Percentiles rank a stretch among this genome's conserved stretches.
Conservation (phyloP, 371 early-diverging fungal species). For the Actinomortierella wolfii region DNA sequence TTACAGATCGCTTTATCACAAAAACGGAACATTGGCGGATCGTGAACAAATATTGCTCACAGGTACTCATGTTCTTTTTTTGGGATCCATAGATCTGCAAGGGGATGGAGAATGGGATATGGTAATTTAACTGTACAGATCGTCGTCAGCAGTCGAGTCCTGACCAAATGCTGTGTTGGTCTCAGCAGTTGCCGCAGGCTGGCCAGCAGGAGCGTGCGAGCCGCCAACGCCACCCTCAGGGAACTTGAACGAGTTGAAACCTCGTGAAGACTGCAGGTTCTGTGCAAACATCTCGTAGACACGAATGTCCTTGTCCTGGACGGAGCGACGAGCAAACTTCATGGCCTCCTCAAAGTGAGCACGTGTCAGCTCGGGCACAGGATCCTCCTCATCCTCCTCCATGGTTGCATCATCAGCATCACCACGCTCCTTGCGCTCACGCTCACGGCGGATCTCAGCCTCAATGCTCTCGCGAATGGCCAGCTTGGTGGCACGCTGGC, state of each 20-base stretch:
- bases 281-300: constrained; percentile 99
- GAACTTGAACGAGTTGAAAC: constrained; percentile 94
- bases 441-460: constrained; percentile 80
- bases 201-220: constrained; percentile 22
- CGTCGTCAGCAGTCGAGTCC: constrained; percentile 56
- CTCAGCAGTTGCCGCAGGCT: constrained; percentile 36
- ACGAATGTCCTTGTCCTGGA: constrained; percentile 96
- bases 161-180: constrained; percentile 52
- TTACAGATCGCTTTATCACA: constrained; percentile 1
- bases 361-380: constrained; percentile 90
- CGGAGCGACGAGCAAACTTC: constrained; percentile 96
- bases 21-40: constrained; percentile 1
- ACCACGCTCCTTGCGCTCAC: constrained; percentile 72
- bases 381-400: constrained; percentile 85
- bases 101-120: not conserved
- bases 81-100: not conserved
- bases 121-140: constrained; percentile 56
- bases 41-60: constrained; percentile 1
- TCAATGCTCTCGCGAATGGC: constrained; percentile 99
- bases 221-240: constrained; percentile 76
- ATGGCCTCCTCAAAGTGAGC: constrained; percentile 99
- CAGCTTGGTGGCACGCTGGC: constrained; percentile 99
- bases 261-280: constrained; percentile 93
- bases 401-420: constrained; percentile 70
- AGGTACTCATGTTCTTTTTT: not conserved